Conservation (phyloP, 2,329 filamentous ascomycete species). For the Blumeriella jaapii region DNA sequence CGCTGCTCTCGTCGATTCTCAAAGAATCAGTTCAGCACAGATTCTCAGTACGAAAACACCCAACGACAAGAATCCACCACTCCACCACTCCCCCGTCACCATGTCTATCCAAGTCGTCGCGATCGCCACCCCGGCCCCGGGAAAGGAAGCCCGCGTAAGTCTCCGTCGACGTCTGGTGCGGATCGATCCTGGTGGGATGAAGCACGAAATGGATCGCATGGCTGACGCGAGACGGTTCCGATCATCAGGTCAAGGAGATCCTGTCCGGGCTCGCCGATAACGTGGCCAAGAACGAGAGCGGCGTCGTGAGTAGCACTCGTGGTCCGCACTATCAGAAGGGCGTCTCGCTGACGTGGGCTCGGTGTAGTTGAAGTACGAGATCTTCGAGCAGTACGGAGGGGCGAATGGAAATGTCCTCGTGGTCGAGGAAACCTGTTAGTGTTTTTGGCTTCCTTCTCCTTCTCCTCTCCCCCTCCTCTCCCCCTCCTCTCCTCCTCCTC, state of each 20-base stretch:
- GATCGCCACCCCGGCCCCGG: conserved; percentile 13
- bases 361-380: conserved; percentile 10
- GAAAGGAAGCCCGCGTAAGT: conserved; percentile 17
- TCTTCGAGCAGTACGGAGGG: conserved; percentile 13
- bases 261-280: conserved; percentile 10
- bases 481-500: too few species aligned
- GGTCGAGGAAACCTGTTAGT: conserved; percentile 14
- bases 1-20: too few species aligned
- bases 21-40: too few species aligned
- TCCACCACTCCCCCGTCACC: too few species aligned
- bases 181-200: too few species aligned
- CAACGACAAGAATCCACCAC: too few species aligned
- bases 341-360: background rate
- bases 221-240: conserved; percentile 1
- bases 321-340: background rate
- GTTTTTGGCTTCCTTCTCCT: background rate
- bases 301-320: conserved; percentile 4
- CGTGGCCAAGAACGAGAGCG: conserved; percentile 10
- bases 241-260: conserved; percentile 7
- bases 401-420: conserved; percentile 11
- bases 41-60: too few species aligned
- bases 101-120: conserved; percentile 12
- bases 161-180: background rate
- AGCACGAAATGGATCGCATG: background rate
- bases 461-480: too few species aligned